Evolutionary conservation across 768 basidiomycete species (phyloP), one percentile per base, ranked within the genome.

Genomic region (Cyclocybe cylindracea): DNA sequence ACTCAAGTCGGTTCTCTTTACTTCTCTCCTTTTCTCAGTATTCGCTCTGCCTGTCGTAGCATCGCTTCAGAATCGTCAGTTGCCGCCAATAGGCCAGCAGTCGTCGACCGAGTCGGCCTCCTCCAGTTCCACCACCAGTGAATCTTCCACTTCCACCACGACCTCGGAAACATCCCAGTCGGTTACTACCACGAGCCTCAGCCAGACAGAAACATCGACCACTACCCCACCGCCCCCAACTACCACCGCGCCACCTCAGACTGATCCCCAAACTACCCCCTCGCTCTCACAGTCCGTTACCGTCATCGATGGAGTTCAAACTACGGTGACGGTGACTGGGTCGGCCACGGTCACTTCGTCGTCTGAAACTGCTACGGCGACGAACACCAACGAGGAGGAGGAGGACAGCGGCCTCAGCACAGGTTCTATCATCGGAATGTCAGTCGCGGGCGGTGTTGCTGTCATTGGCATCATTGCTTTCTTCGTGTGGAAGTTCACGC

Each of bases 401-500:
- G 53, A 53, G 49, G 63, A 68, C 13, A 35, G 40, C 32, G 76
- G 83, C n/a, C 65, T 90, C 13, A 67, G 83, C 40, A 85, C 80
- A 5, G 87, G 87, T 3, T 86, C 88, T 37, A 89, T 94, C 61
- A 67, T 92, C 39, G 91, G 90, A 33, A 74, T 94, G 52, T 86
- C 89, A 0, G 89, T 93, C 18, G 85, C 89, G 3, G 91, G 89
- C 39, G 91, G 89, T 48, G 73, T 92, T 48, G 87, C 89, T 18
- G 67, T 86, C 14, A 68, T 94, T 59, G 87, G 80, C 8, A 77
- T 94, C 46, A 69, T 85, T 46, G 83, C 74, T 11, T 94, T 94
- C 73, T 80, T 91, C 57, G 71, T 89, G 35, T 94, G 92, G 91
- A 94, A 94, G 69, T 82, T 91, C 63, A 89, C 87, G 2, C 78